Conservation (phyloP, 257 asterid genomes). For the Solanum virginianum region DNA sequence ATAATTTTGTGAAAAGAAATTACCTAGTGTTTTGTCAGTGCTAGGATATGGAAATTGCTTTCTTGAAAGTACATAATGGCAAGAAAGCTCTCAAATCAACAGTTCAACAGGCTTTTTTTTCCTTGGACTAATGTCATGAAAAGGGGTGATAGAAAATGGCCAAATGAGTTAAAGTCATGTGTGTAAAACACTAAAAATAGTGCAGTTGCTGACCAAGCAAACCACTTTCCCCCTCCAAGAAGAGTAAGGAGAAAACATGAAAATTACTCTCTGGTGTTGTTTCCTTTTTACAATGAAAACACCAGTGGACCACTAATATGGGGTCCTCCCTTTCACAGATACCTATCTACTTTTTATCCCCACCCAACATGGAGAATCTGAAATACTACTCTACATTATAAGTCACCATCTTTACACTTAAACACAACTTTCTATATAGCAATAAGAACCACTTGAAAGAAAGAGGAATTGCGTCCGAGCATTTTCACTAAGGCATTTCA, state of each 20-base stretch:
- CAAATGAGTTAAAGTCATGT: slow-evolving; percentile 25
- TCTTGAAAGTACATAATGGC: slow-evolving; percentile 8
- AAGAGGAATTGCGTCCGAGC: no score
- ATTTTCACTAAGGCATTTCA: neutral
- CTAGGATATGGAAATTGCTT: slow-evolving; percentile 15
- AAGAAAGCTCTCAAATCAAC: slow-evolving; percentile 41
- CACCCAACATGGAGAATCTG: slow-evolving; percentile 17
- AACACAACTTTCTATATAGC: neutral
- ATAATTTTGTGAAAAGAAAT: neutral
- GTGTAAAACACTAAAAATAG: slow-evolving; percentile 15
- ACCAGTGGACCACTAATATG: slow-evolving; percentile 11
- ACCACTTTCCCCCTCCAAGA: slow-evolving; percentile 20
- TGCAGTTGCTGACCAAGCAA: slow-evolving; percentile 42
- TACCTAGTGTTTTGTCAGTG: neutral
- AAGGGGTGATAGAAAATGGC: slow-evolving; percentile 45
- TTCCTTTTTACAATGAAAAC: slow-evolving; percentile 10
- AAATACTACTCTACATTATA: slow-evolving; percentile 5
- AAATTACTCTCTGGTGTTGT: neutral
- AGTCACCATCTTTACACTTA: neutral
- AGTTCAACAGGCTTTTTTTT: slow-evolving; percentile 24
- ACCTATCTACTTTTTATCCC: slow-evolving; percentile 26
- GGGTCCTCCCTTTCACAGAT: slow-evolving; percentile 5
- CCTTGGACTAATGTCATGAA: slow-evolving; percentile 23
- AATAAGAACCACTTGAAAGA: neutral
- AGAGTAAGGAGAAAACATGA: slow-evolving; percentile 6